Percentiles rank a stretch among this genome's conserved stretches.
Evolutionary conservation across 441 rosid species (phyloP).

Genomic region (Lepidium campestre): DNA sequence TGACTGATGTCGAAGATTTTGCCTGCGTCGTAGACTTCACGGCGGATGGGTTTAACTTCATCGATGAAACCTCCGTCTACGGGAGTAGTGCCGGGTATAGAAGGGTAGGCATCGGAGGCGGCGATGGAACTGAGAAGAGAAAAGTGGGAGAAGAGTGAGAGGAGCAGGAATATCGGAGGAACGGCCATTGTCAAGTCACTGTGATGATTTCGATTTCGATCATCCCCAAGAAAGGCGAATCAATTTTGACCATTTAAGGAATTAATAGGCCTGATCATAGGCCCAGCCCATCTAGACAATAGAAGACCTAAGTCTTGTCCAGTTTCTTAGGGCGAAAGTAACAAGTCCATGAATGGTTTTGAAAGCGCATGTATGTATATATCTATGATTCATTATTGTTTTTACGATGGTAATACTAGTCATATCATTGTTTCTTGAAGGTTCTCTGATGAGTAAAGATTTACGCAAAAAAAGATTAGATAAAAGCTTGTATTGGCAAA

Average conservation of each 20-base stretch:
- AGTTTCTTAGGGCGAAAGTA: too few species aligned
- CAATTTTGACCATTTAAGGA: background rate
- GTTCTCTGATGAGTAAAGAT: too few species aligned
- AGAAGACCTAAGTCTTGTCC: too few species aligned
- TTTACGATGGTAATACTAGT: too few species aligned
- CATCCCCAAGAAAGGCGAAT: background rate
- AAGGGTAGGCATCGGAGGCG: constrained; percentile 28
- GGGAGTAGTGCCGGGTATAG: constrained; percentile 19
- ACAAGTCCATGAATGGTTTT: too few species aligned
- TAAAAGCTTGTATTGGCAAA: too few species aligned
- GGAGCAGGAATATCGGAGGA: constrained; percentile 5
- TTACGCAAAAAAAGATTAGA: too few species aligned
- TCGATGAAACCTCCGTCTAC: constrained; percentile 16
- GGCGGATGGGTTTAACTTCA: constrained; percentile 41
- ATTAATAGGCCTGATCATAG: too few species aligned
- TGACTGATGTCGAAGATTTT: constrained; percentile 63
- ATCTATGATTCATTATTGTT: too few species aligned
- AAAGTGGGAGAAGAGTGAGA: constrained; percentile 12
- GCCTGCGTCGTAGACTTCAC: constrained; percentile 53
- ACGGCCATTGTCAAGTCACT: constrained; percentile 12
- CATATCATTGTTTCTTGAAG: too few species aligned
- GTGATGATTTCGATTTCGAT: constrained; percentile 4
- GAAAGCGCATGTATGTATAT: too few species aligned
- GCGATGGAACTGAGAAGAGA: background rate
- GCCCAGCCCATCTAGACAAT: too few species aligned